Evolutionary conservation across 768 basidiomycete species (phyloP).

Genomic region (Crassisporium funariophilum): DNA sequence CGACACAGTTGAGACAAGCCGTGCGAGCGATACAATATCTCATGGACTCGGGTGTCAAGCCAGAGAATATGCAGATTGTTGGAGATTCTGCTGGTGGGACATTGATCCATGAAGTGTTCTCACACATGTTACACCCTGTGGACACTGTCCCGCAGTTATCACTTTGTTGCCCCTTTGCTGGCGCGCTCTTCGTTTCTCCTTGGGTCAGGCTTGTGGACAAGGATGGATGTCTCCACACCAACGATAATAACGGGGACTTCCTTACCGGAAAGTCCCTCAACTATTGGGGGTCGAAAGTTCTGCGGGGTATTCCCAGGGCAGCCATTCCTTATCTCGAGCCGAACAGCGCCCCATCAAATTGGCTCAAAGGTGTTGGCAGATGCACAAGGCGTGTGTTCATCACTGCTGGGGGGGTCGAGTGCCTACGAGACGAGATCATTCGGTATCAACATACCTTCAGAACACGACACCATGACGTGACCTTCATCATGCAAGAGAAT

Average conservation of each 20-base stretch:
- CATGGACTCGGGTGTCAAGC: conserved; percentile 28
- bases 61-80: conserved; percentile 33
- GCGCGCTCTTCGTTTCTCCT: conserved; percentile 40
- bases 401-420: conserved; percentile 29
- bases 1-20: conserved; percentile 35
- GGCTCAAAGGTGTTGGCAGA: conserved; percentile 30
- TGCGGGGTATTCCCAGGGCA: conserved; percentile 17
- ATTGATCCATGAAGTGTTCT: conserved; percentile 36
- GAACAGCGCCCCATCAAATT: conserved; percentile 24
- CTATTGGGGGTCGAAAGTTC: conserved; percentile 21
- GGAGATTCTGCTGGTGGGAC: conserved; percentile 45
- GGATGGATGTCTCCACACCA: conserved; percentile 16
- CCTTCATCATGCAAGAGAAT: conserved; percentile 17
- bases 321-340: conserved; percentile 27
- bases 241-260: conserved; percentile 23
- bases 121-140: conserved; percentile 39
- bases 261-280: conserved; percentile 13
- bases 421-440: conserved; percentile 29
- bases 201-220: conserved; percentile 35
- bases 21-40: conserved; percentile 34
- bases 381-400: conserved; percentile 28
- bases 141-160: conserved; percentile 25
- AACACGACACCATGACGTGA: conserved; percentile 15
- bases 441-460: conserved; percentile 17
- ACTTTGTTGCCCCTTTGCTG: conserved; percentile 26